Percentiles rank a stretch among this genome's conserved stretches.
Conservation (phyloP, 1,284 basidiomycete genomes). For the Cutaneotrichosporon mucoides region DNA sequence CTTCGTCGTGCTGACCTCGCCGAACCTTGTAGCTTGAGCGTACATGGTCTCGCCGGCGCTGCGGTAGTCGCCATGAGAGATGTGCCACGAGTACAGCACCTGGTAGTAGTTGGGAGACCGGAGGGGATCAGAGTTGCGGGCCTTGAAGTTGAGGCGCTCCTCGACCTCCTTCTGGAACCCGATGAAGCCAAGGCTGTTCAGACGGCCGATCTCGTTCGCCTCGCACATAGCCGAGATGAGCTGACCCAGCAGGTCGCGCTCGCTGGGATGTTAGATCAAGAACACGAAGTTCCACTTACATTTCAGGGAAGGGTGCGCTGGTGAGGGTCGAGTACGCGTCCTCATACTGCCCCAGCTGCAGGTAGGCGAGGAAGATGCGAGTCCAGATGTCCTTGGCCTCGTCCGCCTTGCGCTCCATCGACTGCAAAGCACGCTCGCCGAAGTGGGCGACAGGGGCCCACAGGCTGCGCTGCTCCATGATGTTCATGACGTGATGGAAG, state of each 20-base stretch:
- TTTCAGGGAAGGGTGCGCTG: slow-evolving; percentile 64
- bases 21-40: slow-evolving; percentile 77
- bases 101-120: slow-evolving; percentile 80
- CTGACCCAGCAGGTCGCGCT: slow-evolving; percentile 70
- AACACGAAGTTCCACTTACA: slow-evolving; percentile 28
- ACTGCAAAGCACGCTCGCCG: slow-evolving; percentile 67
- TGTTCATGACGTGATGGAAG: slow-evolving; percentile 67
- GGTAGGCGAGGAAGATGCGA: slow-evolving; percentile 70
- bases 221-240: slow-evolving; percentile 92
- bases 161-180: slow-evolving; percentile 85
- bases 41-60: slow-evolving; percentile 91
- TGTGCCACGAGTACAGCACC: slow-evolving; percentile 93
- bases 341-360: slow-evolving; percentile 69
- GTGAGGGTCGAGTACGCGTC: slow-evolving; percentile 78
- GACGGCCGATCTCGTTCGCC: slow-evolving; percentile 68
- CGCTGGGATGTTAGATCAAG: slow-evolving; percentile 28
- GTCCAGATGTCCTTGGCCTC: slow-evolving; percentile 69
- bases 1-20: slow-evolving; percentile 47
- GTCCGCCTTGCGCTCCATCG: slow-evolving; percentile 35
- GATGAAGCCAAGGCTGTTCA: slow-evolving; percentile 81
- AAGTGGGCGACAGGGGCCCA: slow-evolving; percentile 60
- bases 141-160: slow-evolving; percentile 84
- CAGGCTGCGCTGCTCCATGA: slow-evolving; percentile 62
- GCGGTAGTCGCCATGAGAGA: slow-evolving; percentile 77
- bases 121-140: slow-evolving; percentile 86